These are phyloP conservation scores for Panicum hallii DNA, from an alignment of 202 grass and related monocot species.

Conservation along the genomic window DNA sequence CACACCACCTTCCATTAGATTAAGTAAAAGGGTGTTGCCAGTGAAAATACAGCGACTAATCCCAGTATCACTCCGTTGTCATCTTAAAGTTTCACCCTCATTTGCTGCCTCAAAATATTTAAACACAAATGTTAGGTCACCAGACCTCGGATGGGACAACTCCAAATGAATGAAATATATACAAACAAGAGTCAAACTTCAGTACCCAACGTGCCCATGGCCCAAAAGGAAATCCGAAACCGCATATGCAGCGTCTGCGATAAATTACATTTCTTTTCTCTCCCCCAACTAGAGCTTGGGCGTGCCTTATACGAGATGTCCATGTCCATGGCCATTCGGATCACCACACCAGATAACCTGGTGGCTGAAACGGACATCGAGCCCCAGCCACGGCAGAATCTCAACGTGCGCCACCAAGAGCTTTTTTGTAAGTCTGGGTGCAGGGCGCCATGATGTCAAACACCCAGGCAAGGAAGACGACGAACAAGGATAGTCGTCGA, in stretches of 20 bases:
- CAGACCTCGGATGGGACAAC: not conserved
- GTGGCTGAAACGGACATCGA: not conserved
- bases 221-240: not conserved
- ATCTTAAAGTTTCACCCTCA: not conserved
- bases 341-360: slow-evolving; percentile 9
- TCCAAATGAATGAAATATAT: not conserved
- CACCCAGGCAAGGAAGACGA: slow-evolving; percentile 2
- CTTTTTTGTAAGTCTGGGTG: not conserved
- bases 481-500: not conserved
- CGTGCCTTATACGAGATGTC: slow-evolving; percentile 28
- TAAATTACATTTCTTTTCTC: not conserved
- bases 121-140: slow-evolving; percentile 24
- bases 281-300: not conserved
- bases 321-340: slow-evolving; percentile 39
- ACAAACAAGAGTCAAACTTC: not conserved
- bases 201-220: not conserved
- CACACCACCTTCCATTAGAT: not conserved
- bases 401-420: not conserved
- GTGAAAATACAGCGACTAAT: not conserved
- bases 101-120: not conserved
- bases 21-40: not conserved
- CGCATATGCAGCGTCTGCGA: not conserved
- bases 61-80: not conserved
- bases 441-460: not conserved
- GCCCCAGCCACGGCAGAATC: not conserved